phyloP scores from a whole-genome alignment of 2,329 filamentous ascomycete species.

The Nothopassalora personata region DNA sequence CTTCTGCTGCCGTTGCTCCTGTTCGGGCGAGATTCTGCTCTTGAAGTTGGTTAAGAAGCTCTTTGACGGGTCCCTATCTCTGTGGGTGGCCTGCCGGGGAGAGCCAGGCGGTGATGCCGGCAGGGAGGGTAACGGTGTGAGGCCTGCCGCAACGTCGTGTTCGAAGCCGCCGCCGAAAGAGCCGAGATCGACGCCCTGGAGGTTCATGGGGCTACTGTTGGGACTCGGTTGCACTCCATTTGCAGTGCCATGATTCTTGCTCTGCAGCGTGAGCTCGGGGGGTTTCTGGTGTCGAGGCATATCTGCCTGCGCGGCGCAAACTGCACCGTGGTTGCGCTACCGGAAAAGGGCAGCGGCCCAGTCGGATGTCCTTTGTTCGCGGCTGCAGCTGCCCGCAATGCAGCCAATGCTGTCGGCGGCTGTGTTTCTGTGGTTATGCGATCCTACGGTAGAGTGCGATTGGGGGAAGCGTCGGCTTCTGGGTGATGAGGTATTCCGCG shows the following conservation, averaged over 20 bases:
- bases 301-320: slow-evolving; percentile 21
- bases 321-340: slow-evolving; percentile 14
- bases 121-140: slow-evolving; percentile 21
- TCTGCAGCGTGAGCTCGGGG: slow-evolving; percentile 27
- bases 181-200: slow-evolving; percentile 34
- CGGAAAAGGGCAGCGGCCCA: slow-evolving; percentile 19
- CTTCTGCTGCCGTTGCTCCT: slow-evolving; percentile 12
- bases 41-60: slow-evolving; percentile 27
- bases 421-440: background rate
- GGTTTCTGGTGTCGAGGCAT: slow-evolving; percentile 31
- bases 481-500: background rate
- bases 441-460: background rate
- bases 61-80: slow-evolving; percentile 24
- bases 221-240: slow-evolving; percentile 18
- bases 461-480: background rate
- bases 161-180: slow-evolving; percentile 33
- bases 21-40: slow-evolving; percentile 17
- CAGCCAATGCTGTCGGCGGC: background rate
- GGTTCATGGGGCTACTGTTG: slow-evolving; percentile 32
- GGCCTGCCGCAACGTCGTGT: slow-evolving; percentile 21
- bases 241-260: slow-evolving; percentile 11
- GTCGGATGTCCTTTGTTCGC: slow-evolving; percentile 10
- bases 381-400: background rate
- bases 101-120: slow-evolving; percentile 29
- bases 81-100: slow-evolving; percentile 20